Evolutionary conservation across 2,329 filamentous ascomycete genomes (phyloP), one percentile per base, ranked within the genome.

Genomic region (Pseudopyrenochaeta lycopersici): DNA sequence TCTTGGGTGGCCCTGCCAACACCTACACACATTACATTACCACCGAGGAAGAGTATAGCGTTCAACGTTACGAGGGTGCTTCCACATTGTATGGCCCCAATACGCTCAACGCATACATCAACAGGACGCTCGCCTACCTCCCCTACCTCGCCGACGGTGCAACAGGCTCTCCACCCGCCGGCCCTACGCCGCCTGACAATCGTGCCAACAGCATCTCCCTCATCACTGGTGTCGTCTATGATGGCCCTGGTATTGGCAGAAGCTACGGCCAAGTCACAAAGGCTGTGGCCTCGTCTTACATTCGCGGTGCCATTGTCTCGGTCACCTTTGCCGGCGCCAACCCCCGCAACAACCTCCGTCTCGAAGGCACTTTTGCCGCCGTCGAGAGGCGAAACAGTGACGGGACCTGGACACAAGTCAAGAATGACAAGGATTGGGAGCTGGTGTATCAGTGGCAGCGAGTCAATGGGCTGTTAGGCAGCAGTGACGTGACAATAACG

Each of bases 51-150:
- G 90, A 96, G 74, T 96, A 95, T 73, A 78, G 79, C 11, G 81
- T 95, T 40, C 94, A 97, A 77, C 88, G 94, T 9, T 97, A 97
- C 76, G 94, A 98, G 78, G 94, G 93, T n/a, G 94, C 91, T 0
- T 94, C 90, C 6, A 98, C 94, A 0, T 85, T 98, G 2, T 95
- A 90, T 72, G 94, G 94, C 0, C 90, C 85, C 2, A 87, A 92
- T 74, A 91, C 92, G 0, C 83, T 97, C 10, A 86, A 90, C 31
- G 94, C 92, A 1, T 95, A 95, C 78, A 90, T 97, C 78, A 93
- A 96, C 74, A 81, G 94, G 38, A 93, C 91, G 0, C 80, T 92
- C n/a, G 84, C 82, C 0, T 86, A 89, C 72, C 84, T 95, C 3
- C 83, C 82, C 14, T 89, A 88, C 71, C 84, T 96, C 3, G 80